phyloP scores from a whole-genome alignment of 768 basidiomycete genomes.

The Suillus bovinus region DNA sequence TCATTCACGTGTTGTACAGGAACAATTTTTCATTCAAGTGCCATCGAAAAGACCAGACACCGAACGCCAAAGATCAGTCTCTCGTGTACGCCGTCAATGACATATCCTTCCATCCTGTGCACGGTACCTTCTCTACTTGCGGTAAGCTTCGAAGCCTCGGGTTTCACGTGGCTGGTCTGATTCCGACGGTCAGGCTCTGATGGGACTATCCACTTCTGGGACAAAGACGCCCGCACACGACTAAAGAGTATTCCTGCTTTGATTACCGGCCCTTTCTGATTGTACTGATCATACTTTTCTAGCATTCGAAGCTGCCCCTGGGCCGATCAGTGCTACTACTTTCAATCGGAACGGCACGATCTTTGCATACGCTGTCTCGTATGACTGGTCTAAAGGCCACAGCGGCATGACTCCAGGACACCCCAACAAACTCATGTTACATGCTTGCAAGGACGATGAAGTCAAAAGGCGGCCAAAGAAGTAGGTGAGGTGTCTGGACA shows the following conservation, averaged over 20 bases:
- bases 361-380: slow-evolving; percentile 90
- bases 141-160: slow-evolving; percentile 44
- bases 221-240: slow-evolving; percentile 89
- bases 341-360: slow-evolving; percentile 90
- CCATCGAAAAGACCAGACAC: slow-evolving; percentile 60
- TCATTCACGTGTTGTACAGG: slow-evolving; percentile 31
- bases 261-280: neutral
- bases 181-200: slow-evolving; percentile 56
- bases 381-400: slow-evolving; percentile 94
- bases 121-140: slow-evolving; percentile 84
- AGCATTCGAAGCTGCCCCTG: slow-evolving; percentile 75
- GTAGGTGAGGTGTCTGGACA: slow-evolving; percentile 14
- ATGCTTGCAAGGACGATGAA: slow-evolving; percentile 86
- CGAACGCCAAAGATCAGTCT: slow-evolving; percentile 61
- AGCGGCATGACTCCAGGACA: slow-evolving; percentile 71
- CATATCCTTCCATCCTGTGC: slow-evolving; percentile 81
- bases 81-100: slow-evolving; percentile 83
- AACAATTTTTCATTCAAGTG: slow-evolving; percentile 91
- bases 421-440: slow-evolving; percentile 82
- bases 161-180: neutral
- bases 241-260: slow-evolving; percentile 68
- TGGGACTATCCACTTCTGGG: slow-evolving; percentile 92
- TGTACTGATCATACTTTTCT: slow-evolving; percentile 11
- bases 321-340: slow-evolving; percentile 75
- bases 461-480: slow-evolving; percentile 62